Percentiles rank a stretch among this genome's conserved stretches.
These are phyloP conservation scores for Uronychia setigera DNA, from an alignment of 73 alveolate species.

Conservation along the genomic window DNA sequence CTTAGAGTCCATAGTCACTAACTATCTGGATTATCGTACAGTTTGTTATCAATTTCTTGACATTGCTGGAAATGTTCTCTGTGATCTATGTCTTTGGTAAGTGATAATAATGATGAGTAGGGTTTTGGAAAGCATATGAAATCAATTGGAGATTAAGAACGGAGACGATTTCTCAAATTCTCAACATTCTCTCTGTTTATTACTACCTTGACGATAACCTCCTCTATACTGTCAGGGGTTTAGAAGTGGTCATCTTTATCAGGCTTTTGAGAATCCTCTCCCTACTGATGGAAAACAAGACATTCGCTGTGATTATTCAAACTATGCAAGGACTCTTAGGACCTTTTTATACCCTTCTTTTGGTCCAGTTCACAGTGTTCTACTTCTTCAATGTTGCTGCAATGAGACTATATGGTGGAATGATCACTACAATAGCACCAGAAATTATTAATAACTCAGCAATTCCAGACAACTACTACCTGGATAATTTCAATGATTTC, in stretches of 20 bases:
- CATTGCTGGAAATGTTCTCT: slow-evolving; percentile 3
- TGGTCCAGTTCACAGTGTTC: slow-evolving; percentile 52
- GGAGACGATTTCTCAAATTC: not conserved
- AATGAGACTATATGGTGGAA: slow-evolving; percentile 61
- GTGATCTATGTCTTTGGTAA: slow-evolving; percentile 6
- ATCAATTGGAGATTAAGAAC: not conserved
- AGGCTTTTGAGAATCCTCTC: slow-evolving; percentile 7
- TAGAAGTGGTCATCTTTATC: slow-evolving; percentile 3
- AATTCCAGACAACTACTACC: slow-evolving; percentile 30
- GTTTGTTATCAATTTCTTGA: not conserved
- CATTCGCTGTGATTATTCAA: not conserved
- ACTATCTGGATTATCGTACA: slow-evolving; percentile 13
- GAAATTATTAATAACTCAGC: slow-evolving; percentile 42
- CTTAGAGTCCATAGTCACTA: not conserved
- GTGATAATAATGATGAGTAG: not conserved
- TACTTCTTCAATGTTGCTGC: slow-evolving; percentile 66
- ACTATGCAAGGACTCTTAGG: slow-evolving; percentile 7
- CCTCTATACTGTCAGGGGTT: not conserved
- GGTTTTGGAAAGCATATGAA: slow-evolving; percentile 3
- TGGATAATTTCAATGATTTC: slow-evolving; percentile 67
- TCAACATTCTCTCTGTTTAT: not conserved
- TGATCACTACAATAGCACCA: slow-evolving; percentile 2
- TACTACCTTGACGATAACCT: not conserved
- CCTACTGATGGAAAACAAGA: not conserved
- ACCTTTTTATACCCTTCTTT: not conserved